Percentiles rank a stretch among this genome's conserved stretches.
Evolutionary conservation across 345 rosid species (phyloP).

Genomic region (Eucalyptus caleyi): DNA sequence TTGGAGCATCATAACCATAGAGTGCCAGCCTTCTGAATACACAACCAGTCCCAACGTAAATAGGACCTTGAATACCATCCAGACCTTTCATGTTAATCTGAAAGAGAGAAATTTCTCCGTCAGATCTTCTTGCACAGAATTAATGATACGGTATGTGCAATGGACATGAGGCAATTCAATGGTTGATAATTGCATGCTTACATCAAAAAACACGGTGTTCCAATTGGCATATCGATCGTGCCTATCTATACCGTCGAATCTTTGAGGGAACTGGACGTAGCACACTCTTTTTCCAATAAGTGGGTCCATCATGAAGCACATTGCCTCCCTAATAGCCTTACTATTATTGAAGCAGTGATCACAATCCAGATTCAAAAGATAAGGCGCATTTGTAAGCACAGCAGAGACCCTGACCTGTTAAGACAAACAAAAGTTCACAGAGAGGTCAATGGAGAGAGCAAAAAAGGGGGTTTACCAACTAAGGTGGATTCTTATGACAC

Average conservation of each 20-base stretch:
- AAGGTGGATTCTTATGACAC: background rate
- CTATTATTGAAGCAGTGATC: slow-evolving; percentile 51
- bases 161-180: background rate
- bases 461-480: background rate
- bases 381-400: slow-evolving; percentile 47
- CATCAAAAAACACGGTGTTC: slow-evolving; percentile 40
- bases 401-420: slow-evolving; percentile 50
- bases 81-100: slow-evolving; percentile 52
- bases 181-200: slow-evolving; percentile 4
- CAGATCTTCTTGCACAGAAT: background rate
- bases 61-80: slow-evolving; percentile 63
- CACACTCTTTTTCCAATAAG: slow-evolving; percentile 30
- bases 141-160: background rate
- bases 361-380: slow-evolving; percentile 39
- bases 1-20: slow-evolving; percentile 30
- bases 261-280: slow-evolving; percentile 52
- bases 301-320: slow-evolving; percentile 65
- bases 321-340: slow-evolving; percentile 41
- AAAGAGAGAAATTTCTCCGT: background rate
- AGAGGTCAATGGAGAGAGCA: background rate
- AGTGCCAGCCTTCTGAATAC: slow-evolving; percentile 38
- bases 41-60: slow-evolving; percentile 36
- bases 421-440: background rate
- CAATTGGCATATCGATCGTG: slow-evolving; percentile 38
- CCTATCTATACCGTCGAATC: slow-evolving; percentile 36